Conservation (phyloP, 176 grass and related monocot genomes). For the Aegilops umbellulata region DNA sequence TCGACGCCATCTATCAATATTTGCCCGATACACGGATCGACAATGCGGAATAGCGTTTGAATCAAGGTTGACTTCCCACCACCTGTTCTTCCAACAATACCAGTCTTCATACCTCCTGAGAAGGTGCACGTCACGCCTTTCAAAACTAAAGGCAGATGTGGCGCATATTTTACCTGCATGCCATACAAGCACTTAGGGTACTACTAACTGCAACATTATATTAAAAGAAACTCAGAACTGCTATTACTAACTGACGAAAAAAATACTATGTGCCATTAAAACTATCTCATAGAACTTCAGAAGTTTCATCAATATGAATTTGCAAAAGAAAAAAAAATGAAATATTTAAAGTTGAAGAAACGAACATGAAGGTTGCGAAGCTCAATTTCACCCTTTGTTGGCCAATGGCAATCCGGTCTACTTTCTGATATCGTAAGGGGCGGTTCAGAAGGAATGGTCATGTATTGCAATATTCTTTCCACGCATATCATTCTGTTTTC, state of each 20-base stretch:
- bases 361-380: constrained; percentile 35
- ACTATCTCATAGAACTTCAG: too few species aligned
- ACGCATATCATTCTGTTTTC: constrained; percentile 51
- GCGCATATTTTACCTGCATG: too few species aligned
- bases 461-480: constrained; percentile 64
- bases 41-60: constrained; percentile 67
- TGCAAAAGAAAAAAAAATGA: not conserved
- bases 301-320: too few species aligned
- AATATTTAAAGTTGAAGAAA: not conserved
- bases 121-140: constrained; percentile 8
- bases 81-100: constrained; percentile 75
- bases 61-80: constrained; percentile 78
- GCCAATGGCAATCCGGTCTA: constrained; percentile 25
- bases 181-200: too few species aligned
- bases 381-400: constrained; percentile 45
- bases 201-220: too few species aligned
- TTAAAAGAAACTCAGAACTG: too few species aligned
- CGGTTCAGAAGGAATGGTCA: constrained; percentile 37
- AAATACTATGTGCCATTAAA: too few species aligned
- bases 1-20: constrained; percentile 63
- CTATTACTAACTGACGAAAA: too few species aligned
- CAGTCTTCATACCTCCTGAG: constrained; percentile 57
- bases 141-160: too few species aligned
- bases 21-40: constrained; percentile 54
- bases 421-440: constrained; percentile 26